Evolutionary conservation across 768 basidiomycete species (phyloP), one percentile per base, ranked within the genome.

Genomic region (Zangia roseola): DNA sequence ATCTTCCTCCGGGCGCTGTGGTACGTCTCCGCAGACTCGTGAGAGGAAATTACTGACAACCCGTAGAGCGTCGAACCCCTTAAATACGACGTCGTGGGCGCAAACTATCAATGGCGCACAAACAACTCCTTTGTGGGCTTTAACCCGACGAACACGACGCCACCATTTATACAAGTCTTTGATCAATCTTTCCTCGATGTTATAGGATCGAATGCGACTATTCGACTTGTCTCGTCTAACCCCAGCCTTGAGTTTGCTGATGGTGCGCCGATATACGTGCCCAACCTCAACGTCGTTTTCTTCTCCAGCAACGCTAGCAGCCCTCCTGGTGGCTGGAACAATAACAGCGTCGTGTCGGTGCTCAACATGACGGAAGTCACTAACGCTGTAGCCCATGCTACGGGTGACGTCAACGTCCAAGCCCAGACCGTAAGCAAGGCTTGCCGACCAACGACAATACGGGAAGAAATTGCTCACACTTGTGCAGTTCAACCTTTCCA

Each of bases 261-360:
- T 57, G 90, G 91, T 67, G 90, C 86, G 3, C 86, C 86, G 0
- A 71, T 90, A 1, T 89, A 82, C 64, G 71, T 80, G 20, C 68
- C 81, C 3, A 73, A 71, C 28, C 83, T 82, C 20, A 78, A 90
- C 56, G 79, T 84, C 49, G 72, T 93, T 4, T 84, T 82, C 69
- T 91, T 91, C 57, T 75, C 79, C 4, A 84, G 83, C 65, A 87
- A 81, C 50, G 81, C 78, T 50, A 86, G 88, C 5, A 86, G 86
- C 2, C 48, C 78, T 28, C 71, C 84, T 2, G 85, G 79, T 45
- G 83, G 82, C 53, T 63, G 83, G 44, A 65, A 85, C 52, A 77
- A 83, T 49, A 86, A 85, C 54, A 87, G 81, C 50, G 67, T 78
- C 40, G 72, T 86, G 2, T 76, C 79, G 26, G 82, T 78, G 62